These are phyloP conservation scores for Coniochaeta sp. DNA, from an alignment of 2,329 filamentous ascomycete species.

Conservation along the genomic window DNA sequence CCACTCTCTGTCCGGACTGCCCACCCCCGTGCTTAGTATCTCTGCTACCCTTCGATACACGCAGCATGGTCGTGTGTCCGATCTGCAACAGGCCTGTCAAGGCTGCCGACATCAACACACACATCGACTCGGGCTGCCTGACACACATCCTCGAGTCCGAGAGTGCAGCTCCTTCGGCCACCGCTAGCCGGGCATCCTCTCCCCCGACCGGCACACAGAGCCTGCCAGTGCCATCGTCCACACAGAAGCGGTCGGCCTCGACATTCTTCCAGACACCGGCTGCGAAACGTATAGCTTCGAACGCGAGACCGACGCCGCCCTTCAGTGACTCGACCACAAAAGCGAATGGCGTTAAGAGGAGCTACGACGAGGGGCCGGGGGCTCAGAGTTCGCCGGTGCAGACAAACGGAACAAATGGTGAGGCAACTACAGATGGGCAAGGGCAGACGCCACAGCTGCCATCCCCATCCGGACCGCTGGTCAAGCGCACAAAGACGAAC, in stretches of 20 bases:
- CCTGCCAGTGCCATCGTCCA: slow-evolving; percentile 24
- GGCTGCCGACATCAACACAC: slow-evolving; percentile 72
- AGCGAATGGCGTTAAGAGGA: slow-evolving; percentile 38
- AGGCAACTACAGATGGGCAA: not conserved
- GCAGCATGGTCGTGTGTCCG: slow-evolving; percentile 61
- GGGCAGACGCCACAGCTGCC: not conserved
- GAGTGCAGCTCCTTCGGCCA: slow-evolving; percentile 16
- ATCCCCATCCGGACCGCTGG: slow-evolving; percentile 24
- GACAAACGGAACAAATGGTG: slow-evolving; percentile 7
- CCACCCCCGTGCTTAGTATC: too few relatives aligned
- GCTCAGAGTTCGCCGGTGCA: slow-evolving; percentile 12
- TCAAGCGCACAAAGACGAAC: slow-evolving; percentile 62
- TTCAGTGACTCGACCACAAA: slow-evolving; percentile 22
- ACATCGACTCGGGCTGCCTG: slow-evolving; percentile 80
- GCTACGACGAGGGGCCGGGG: slow-evolving; percentile 48
- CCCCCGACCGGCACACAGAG: slow-evolving; percentile 26
- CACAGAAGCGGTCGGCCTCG: slow-evolving; percentile 48
- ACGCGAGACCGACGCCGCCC: slow-evolving; percentile 17
- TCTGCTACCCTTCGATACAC: not conserved
- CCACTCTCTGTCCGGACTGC: too few relatives aligned
- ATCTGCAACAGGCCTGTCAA: slow-evolving; percentile 72
- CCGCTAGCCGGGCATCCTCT: slow-evolving; percentile 18
- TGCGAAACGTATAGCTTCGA: slow-evolving; percentile 40
- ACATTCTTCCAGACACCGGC: slow-evolving; percentile 56
- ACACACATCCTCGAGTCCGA: slow-evolving; percentile 51